Conservation (phyloP, 1,284 basidiomycete genomes). For the Megacollybia platyphylla region DNA sequence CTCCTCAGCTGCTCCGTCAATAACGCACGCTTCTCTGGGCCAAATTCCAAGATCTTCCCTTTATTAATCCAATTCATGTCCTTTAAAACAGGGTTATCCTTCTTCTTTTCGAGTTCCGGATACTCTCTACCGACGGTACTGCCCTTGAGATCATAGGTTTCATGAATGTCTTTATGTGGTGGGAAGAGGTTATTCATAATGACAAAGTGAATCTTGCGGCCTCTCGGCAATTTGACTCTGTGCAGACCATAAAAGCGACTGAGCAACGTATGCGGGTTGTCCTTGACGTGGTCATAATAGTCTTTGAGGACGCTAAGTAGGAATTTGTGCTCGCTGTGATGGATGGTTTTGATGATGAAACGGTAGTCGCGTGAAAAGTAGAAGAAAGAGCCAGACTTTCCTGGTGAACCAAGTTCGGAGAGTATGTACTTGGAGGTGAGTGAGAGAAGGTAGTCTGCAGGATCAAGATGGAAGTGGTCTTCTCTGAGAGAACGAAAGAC, state of each 20-base stretch:
- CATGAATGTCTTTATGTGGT: slow-evolving; percentile 93
- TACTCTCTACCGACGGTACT: slow-evolving; percentile 86
- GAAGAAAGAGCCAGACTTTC: slow-evolving; percentile 98
- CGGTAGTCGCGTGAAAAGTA: slow-evolving; percentile 98
- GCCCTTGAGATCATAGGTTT: slow-evolving; percentile 96
- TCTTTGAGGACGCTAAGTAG: slow-evolving; percentile 73
- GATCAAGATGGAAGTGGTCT: slow-evolving; percentile 90
- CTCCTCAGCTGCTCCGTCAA: slow-evolving; percentile 82
- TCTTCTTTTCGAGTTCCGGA: slow-evolving; percentile 41
- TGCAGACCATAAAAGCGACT: slow-evolving; percentile 95
- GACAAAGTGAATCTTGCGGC: slow-evolving; percentile 95
- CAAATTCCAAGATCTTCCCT: slow-evolving; percentile 69
- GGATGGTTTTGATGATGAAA: slow-evolving; percentile 99
- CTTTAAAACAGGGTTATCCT: slow-evolving; percentile 63
- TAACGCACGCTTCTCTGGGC: slow-evolving; percentile 87
- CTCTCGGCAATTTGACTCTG: slow-evolving; percentile 89
- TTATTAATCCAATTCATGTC: slow-evolving; percentile 95
- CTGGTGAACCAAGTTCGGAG: slow-evolving; percentile 95
- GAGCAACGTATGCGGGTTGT: slow-evolving; percentile 89
- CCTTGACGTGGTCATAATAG: slow-evolving; percentile 82
- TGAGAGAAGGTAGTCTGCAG: slow-evolving; percentile 93
- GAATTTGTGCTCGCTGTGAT: slow-evolving; percentile 90
- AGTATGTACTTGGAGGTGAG: slow-evolving; percentile 97
- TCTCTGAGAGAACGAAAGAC: slow-evolving; percentile 94
- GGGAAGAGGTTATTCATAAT: slow-evolving; percentile 99